These are phyloP conservation scores for Penicillium occitanis DNA, from an alignment of 2,329 filamentous ascomycete species.

Conservation along the genomic window DNA sequence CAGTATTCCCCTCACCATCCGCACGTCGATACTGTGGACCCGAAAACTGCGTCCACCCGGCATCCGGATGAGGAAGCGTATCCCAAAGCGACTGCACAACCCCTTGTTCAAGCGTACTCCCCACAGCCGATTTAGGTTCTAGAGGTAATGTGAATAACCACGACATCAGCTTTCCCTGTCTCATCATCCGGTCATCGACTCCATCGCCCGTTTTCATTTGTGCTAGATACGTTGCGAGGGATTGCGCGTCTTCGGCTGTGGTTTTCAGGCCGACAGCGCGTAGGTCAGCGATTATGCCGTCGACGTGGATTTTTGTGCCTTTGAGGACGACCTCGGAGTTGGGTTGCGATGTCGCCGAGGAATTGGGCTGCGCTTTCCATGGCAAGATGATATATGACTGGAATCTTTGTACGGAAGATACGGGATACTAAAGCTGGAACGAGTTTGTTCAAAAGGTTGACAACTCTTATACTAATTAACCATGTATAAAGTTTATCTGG, in stretches of 20 bases:
- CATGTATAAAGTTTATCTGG: background rate
- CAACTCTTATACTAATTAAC: background rate
- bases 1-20: slow-evolving; percentile 71
- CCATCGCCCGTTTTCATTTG: slow-evolving; percentile 4
- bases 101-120: background rate
- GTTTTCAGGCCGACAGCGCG: background rate
- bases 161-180: slow-evolving; percentile 7
- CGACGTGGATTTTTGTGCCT: background rate
- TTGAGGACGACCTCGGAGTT: background rate
- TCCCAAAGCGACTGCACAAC: slow-evolving; percentile 4
- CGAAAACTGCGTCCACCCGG: background rate
- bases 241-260: background rate
- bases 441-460: too few relatives aligned
- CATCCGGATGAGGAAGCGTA: background rate
- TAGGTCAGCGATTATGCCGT: slow-evolving; percentile 1
- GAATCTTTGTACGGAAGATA: background rate
- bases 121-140: background rate
- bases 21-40: slow-evolving; percentile 60
- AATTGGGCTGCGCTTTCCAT: background rate
- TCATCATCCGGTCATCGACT: slow-evolving; percentile 5
- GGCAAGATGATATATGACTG: background rate
- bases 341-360: background rate
- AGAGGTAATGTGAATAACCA: background rate
- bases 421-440: background rate
- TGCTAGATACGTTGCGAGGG: background rate